These are phyloP conservation scores for Rhizophagus clarus DNA, from an alignment of 192 early-diverging fungal species.

Conservation along the genomic window DNA sequence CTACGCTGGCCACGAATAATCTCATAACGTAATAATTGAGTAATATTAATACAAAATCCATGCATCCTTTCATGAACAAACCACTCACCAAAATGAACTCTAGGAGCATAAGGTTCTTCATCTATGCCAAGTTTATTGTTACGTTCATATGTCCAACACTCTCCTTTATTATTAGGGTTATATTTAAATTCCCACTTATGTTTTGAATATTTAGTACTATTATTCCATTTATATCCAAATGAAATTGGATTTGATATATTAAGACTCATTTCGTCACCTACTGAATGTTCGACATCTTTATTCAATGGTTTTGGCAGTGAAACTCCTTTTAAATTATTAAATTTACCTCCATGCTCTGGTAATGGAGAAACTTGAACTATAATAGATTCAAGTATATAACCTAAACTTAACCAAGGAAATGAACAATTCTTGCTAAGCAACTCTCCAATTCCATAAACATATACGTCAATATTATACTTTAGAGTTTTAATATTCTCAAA, in stretches of 20 bases:
- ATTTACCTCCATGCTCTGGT: neutral
- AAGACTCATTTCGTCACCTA: neutral
- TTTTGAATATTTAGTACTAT: neutral
- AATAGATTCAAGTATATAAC: neutral
- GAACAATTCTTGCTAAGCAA: neutral
- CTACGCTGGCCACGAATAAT: neutral
- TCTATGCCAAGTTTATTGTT: neutral
- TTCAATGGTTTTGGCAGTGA: neutral
- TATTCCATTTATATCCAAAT: too few relatives aligned
- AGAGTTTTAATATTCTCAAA: neutral
- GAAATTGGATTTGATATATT: too few relatives aligned
- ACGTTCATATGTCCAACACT: neutral
- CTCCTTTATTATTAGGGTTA: neutral
- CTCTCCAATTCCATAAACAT: neutral
- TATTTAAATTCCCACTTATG: neutral
- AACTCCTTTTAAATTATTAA: neutral
- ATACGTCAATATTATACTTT: neutral
- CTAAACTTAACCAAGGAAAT: neutral
- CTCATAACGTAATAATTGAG: neutral
- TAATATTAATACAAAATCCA: conserved; percentile 3
- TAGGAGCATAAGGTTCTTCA: neutral
- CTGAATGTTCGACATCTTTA: neutral
- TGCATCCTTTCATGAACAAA: neutral
- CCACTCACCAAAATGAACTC: neutral
- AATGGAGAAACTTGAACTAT: neutral